These are phyloP conservation scores for Coemansia biformis DNA, from an alignment of 192 early-diverging fungal genomes.

Conservation along the genomic window DNA sequence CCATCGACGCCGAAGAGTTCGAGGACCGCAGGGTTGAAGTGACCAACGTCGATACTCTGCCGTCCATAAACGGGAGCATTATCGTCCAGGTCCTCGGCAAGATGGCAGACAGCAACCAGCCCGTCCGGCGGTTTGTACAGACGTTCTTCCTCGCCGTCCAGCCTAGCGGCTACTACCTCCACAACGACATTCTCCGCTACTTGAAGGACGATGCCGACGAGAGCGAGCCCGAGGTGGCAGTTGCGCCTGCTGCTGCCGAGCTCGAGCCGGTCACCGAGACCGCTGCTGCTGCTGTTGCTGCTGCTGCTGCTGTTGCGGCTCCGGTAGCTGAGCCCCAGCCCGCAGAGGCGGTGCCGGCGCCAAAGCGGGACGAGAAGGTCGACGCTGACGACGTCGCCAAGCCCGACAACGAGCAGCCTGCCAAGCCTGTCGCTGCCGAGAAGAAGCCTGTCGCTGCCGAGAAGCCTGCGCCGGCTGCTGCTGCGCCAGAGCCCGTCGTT, in stretches of 20 bases:
- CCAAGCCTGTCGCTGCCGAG: constrained; percentile 19
- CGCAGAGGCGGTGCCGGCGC: no score
- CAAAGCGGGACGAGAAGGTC: constrained; percentile 41
- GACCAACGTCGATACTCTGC: constrained; percentile 79
- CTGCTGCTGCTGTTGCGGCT: not conserved
- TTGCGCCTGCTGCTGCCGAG: constrained; percentile 10
- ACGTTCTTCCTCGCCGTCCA: constrained; percentile 89
- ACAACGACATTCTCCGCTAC: constrained; percentile 93
- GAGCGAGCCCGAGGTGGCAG: constrained; percentile 25
- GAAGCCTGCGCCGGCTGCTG: constrained; percentile 2
- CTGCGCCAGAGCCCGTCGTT: not conserved
- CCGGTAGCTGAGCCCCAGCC: not conserved
- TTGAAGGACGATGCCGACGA: constrained; percentile 82
- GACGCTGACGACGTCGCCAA: constrained; percentile 29
- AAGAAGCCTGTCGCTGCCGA: constrained; percentile 17
- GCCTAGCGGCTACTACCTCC: constrained; percentile 84
- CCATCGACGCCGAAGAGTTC: constrained; percentile 71
- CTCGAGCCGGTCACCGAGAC: no score
- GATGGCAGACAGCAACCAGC: constrained; percentile 76
- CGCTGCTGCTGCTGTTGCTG: no score
- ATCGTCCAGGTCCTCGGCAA: constrained; percentile 88
- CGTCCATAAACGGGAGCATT: constrained; percentile 70
- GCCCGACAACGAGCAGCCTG: no score
- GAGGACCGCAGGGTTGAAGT: constrained; percentile 84
- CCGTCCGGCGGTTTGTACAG: constrained; percentile 83